These are phyloP conservation scores for Straminergon stramineum DNA, from an alignment of 225 moss, liverwort and hornwort genomes.

Conservation along the genomic window DNA sequence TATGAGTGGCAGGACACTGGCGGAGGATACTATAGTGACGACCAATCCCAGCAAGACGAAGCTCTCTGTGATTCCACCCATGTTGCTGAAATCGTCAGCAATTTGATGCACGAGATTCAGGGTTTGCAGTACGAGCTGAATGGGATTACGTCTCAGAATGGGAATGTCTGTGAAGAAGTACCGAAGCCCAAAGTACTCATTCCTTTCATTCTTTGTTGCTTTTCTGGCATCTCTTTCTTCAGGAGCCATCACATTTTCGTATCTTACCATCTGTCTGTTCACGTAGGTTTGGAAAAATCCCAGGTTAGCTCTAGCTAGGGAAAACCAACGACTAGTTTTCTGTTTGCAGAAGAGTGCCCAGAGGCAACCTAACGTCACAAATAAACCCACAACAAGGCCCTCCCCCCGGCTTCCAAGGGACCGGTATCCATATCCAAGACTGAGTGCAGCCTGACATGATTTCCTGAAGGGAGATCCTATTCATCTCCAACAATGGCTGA, in stretches of 20 bases:
- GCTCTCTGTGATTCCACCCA: slow-evolving; percentile 11
- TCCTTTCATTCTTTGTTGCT: neutral
- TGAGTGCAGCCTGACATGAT: neutral
- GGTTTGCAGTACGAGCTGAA: slow-evolving; percentile 63
- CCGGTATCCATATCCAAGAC: slow-evolving; percentile 16
- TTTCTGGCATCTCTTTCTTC: neutral
- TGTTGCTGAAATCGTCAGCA: slow-evolving; percentile 57
- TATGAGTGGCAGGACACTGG: slow-evolving; percentile 23
- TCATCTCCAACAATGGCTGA: neutral
- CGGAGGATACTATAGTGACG: slow-evolving; percentile 30
- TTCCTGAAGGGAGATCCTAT: neutral
- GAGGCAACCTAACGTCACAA: neutral
- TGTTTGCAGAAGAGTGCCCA: neutral
- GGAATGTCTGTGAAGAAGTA: slow-evolving; percentile 25
- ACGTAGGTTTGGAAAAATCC: neutral
- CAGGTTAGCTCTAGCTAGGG: neutral
- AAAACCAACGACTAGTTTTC: neutral
- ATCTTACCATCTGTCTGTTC: too few relatives aligned
- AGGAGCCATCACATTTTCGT: neutral
- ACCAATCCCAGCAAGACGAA: slow-evolving; percentile 23
- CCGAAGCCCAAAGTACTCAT: slow-evolving; percentile 39
- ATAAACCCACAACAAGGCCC: slow-evolving; percentile 9
- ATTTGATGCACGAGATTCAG: slow-evolving; percentile 62
- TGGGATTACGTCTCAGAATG: slow-evolving; percentile 35
- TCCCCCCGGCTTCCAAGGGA: slow-evolving; percentile 18